Evolutionary conservation across 495 filamentous ascomycete genomes (phyloP), one percentile per base, ranked within the genome.

Genomic region (Daldinia childiae): DNA sequence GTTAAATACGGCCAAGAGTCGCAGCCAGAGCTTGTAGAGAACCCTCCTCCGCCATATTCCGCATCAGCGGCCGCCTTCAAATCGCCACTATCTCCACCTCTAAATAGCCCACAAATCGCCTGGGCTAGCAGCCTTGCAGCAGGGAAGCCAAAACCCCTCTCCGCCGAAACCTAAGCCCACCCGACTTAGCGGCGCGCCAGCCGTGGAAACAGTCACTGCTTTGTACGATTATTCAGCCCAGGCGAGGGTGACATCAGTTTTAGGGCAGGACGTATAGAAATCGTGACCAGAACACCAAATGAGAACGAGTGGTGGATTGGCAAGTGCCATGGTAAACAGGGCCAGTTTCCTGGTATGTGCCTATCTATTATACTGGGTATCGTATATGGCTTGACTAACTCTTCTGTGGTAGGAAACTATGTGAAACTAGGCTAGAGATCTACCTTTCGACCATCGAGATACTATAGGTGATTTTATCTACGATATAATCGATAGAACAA

Each of bases 241-340:
- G 74, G 94, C 2, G 94, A 97, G 62, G 93, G 94, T 1, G 95
- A 99, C 78, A 84, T 99, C 59, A 96, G 92, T 74, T 99, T 99
- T 77, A 88, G 85, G 3, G 89, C 93, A 0, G 96, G 96, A 99
- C 66, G 82, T 92, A 98, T 99, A 73, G 94, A 98, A 78, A 93
- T 99, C 63, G 77, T 93, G 12, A 84, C 86, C 67, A 85, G 92
- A 51, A 97, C 94, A 12, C 83, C 83, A 15, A 97, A 96, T 69
- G 91, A 92, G 56, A 97, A 99, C 73, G 95, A 98, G 80, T 99
- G 95, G 95, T 99, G 95, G 95, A 89, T 84, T 2, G 95, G 95
- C 6, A 90, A 86, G 77, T 67, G 95, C 61, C 82, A 89, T 66
- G 94, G 92, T 21, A 88, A 89, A 78, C 83, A 91, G 72, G 95